Conservation (phyloP, 768 basidiomycete species). For the Pleurotus platypus region DNA sequence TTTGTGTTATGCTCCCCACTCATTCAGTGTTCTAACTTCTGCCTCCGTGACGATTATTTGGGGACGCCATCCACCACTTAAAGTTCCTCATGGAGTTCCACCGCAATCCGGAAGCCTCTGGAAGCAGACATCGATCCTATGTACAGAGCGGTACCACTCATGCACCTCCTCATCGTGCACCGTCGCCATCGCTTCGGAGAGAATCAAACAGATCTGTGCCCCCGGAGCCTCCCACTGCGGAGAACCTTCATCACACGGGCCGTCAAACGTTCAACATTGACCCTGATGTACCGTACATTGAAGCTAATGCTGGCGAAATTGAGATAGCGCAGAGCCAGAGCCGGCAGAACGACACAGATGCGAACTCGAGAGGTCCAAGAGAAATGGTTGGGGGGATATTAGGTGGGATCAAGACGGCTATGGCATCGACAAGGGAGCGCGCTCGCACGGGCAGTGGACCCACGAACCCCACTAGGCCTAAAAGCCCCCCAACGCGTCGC, state of each 20-base stretch:
- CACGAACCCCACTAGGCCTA: background rate
- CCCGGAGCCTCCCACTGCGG: background rate
- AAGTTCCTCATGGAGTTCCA: too few species aligned
- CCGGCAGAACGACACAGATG: background rate
- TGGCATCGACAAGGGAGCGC: background rate
- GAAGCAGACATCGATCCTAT: background rate
- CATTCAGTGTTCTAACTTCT: too few species aligned
- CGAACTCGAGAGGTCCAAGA: background rate
- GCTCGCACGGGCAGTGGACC: background rate
- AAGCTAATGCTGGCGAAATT: background rate
- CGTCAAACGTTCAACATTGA: conserved; percentile 5
- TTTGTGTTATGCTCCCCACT: too few species aligned
- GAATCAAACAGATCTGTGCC: background rate
- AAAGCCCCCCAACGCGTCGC: background rate
- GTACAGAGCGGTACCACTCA: background rate
- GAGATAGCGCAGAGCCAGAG: background rate
- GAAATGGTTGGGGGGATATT: conserved; percentile 12
- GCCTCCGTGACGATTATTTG: too few species aligned
- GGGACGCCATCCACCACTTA: too few species aligned
- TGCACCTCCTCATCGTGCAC: background rate
- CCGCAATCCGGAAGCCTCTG: background rate
- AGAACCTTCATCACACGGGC: background rate
- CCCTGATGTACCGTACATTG: background rate
- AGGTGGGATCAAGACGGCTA: conserved; percentile 1
- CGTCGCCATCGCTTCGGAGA: background rate